phyloP scores from a whole-genome alignment of 208 protist species.

The Wallacemonas sp. region DNA sequence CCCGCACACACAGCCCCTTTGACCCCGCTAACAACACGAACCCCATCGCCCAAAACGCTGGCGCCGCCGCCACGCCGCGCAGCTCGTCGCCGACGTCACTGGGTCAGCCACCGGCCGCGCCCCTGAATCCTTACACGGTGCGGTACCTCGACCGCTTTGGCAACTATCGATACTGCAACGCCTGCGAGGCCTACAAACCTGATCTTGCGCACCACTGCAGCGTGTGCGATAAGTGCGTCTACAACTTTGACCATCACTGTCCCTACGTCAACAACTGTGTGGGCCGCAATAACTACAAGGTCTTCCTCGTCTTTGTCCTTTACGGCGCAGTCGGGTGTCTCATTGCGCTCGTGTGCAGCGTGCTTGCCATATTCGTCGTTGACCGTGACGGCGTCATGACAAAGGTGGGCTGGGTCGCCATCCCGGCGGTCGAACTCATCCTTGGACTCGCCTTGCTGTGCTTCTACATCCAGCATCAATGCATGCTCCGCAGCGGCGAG shows the following conservation, averaged over 20 bases:
- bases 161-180: conserved; percentile 54
- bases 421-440: conserved; percentile 22
- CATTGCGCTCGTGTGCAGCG: conserved; percentile 19
- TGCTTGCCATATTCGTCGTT: conserved; percentile 41
- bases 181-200: conserved; percentile 75
- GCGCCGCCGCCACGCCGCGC: neutral
- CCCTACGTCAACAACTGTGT: conserved; percentile 92
- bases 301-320: conserved; percentile 77
- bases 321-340: conserved; percentile 36
- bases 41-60: neutral
- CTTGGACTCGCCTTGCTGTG: conserved; percentile 17
- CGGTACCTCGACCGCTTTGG: conserved; percentile 26
- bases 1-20: conserved; percentile 12
- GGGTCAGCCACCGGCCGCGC: neutral
- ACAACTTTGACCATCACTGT: conserved; percentile 92
- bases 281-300: conserved; percentile 83
- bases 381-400: conserved; percentile 12
- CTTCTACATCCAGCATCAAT: conserved; percentile 37
- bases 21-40: neutral
- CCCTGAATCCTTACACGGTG: conserved; percentile 43
- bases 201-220: conserved; percentile 82
- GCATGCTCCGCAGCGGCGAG: conserved; percentile 28
- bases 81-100: neutral
- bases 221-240: conserved; percentile 75
- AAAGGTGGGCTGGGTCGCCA: conserved; percentile 27